These are phyloP conservation scores for Aspergillus aculeatus DNA, from an alignment of 2,329 filamentous ascomycete genomes.

Conservation along the genomic window DNA sequence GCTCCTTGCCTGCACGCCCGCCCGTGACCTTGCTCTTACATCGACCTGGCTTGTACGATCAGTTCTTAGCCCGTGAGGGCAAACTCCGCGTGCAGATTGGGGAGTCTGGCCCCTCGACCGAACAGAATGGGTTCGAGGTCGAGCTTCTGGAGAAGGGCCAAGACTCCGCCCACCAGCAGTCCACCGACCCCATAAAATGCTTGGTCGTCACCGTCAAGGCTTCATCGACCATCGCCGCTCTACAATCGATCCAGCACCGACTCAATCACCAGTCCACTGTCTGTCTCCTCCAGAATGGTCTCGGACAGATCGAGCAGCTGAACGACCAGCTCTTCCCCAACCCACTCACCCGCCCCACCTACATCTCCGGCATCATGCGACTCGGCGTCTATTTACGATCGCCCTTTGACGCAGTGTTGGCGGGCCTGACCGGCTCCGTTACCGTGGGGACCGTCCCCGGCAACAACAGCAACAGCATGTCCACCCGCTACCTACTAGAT, in stretches of 20 bases:
- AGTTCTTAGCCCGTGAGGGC: not conserved
- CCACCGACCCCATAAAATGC: not conserved
- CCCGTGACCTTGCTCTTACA: conserved; percentile 21
- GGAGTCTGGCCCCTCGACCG: not conserved
- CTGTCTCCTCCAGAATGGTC: conserved; percentile 8
- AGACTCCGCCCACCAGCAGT: not conserved
- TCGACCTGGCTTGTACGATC: conserved; percentile 4
- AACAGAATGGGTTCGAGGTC: not conserved
- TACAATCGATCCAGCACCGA: conserved; percentile 6
- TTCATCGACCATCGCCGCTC: conserved; percentile 2
- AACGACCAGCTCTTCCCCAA: conserved; percentile 1
- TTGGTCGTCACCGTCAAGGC: conserved; percentile 7
- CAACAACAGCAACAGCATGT: no score
- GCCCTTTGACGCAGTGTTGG: conserved; percentile 1
- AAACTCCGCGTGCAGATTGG: not conserved
- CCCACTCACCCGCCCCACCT: not conserved
- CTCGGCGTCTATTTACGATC: conserved; percentile 2
- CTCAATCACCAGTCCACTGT: conserved; percentile 4
- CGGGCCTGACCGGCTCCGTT: not conserved
- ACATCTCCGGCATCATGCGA: conserved; percentile 7
- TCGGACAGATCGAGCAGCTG: conserved; percentile 4
- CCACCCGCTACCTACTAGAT: not conserved
- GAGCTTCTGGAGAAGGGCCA: not conserved
- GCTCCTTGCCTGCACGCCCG: conserved; percentile 17
- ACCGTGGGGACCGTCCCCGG: not conserved